These are phyloP conservation scores for Hortaea sp. DNA, from an alignment of 2,329 filamentous ascomycete genomes.

Conservation along the genomic window DNA sequence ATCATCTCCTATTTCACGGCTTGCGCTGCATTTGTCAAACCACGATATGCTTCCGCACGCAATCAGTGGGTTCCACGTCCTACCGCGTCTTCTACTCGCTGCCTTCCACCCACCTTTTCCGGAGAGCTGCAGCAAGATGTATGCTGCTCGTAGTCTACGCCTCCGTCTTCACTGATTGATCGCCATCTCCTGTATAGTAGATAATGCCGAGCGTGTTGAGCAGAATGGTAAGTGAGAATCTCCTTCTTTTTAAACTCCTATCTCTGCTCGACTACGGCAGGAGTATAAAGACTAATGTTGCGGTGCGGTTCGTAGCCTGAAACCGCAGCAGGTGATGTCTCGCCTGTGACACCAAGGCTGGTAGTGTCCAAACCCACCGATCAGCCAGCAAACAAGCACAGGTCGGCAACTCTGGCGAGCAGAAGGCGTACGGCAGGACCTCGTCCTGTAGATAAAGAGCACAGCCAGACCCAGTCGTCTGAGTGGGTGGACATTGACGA, in stretches of 20 bases:
- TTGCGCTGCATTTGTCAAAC: slow-evolving; percentile 3
- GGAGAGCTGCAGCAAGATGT: slow-evolving; percentile 13
- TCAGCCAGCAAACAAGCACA: slow-evolving; percentile 8
- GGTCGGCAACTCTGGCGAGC: slow-evolving; percentile 8
- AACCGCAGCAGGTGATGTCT: slow-evolving; percentile 8
- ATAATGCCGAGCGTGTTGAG: slow-evolving; percentile 6
- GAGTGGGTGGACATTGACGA: slow-evolving; percentile 23
- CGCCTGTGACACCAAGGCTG: slow-evolving; percentile 14
- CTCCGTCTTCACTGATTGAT: slow-evolving; percentile 11
- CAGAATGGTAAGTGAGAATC: slow-evolving; percentile 18
- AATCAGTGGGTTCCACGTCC: slow-evolving; percentile 10
- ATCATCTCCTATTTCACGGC: slow-evolving; percentile 2
- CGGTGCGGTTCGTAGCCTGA: slow-evolving; percentile 11
- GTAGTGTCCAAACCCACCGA: slow-evolving; percentile 15
- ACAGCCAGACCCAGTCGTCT: slow-evolving; percentile 9
- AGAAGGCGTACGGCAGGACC: slow-evolving; percentile 13
- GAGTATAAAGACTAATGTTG: slow-evolving; percentile 7
- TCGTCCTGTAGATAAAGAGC: slow-evolving; percentile 10
- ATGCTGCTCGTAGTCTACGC: slow-evolving; percentile 8
- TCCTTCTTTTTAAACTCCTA: slow-evolving; percentile 3
- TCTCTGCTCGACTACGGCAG: no score
- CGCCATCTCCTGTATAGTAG: slow-evolving; percentile 5
- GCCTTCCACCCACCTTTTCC: slow-evolving; percentile 3
- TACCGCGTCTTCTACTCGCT: slow-evolving; percentile 3
- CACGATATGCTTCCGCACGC: slow-evolving; percentile 9